Evolutionary conservation across 352 stramenopile genomes (phyloP).

Genomic region (Aphanomyces invadans): DNA sequence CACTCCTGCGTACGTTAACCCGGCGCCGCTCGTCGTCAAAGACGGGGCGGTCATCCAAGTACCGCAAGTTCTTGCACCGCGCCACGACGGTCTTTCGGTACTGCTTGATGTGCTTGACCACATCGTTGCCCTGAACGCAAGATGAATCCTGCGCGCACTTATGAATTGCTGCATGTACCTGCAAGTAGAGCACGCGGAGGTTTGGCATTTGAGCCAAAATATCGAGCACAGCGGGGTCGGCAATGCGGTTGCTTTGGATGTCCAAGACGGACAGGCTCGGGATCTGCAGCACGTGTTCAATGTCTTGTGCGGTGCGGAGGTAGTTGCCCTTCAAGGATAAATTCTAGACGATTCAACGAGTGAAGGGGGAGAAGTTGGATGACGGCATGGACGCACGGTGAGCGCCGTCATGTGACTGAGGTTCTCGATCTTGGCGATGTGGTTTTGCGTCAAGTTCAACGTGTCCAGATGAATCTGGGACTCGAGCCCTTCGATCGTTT

Average conservation of each 20-base stretch:
- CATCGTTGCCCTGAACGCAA: slow-evolving; percentile 46
- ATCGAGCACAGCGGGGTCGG: slow-evolving; percentile 52
- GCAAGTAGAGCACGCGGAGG: slow-evolving; percentile 76
- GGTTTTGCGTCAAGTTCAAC: slow-evolving; percentile 77
- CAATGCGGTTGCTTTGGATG: slow-evolving; percentile 75
- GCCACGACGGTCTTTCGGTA: slow-evolving; percentile 78
- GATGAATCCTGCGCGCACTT: neutral
- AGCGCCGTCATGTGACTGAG: slow-evolving; percentile 59
- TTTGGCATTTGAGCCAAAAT: slow-evolving; percentile 62
- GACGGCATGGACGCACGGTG: no score
- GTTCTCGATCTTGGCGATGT: slow-evolving; percentile 71
- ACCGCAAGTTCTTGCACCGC: slow-evolving; percentile 66
- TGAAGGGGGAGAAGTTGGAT: no score
- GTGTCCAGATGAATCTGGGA: slow-evolving; percentile 43
- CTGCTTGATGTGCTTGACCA: slow-evolving; percentile 83
- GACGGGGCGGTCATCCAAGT: slow-evolving; percentile 74
- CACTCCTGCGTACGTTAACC: slow-evolving; percentile 68
- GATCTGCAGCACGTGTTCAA: slow-evolving; percentile 56
- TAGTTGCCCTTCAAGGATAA: slow-evolving; percentile 75
- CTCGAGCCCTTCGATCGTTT: slow-evolving; percentile 85
- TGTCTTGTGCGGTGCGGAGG: slow-evolving; percentile 45
- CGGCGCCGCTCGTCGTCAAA: slow-evolving; percentile 82
- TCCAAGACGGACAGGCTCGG: slow-evolving; percentile 65
- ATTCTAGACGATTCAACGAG: slow-evolving; percentile 42
- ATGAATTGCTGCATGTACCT: slow-evolving; percentile 23